Evolutionary conservation across 1,139 yeast genomes (phyloP).

Genomic region (Meyerozyma sp.): DNA sequence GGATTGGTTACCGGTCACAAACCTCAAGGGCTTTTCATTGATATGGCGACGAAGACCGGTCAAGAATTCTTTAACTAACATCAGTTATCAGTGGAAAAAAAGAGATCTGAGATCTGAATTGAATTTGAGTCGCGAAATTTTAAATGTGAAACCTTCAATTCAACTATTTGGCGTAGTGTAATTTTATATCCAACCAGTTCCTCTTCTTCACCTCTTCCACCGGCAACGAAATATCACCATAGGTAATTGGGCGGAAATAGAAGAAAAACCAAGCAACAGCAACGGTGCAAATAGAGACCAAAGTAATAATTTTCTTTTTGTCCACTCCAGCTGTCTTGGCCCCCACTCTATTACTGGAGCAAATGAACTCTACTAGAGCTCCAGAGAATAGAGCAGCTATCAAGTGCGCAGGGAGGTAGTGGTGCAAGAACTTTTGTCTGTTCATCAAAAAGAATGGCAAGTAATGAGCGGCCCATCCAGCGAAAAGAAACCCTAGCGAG

Average conservation of each 20-base stretch:
- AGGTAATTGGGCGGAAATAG: slow-evolving; percentile 79
- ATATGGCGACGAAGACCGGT: not conserved
- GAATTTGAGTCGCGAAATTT: not conserved
- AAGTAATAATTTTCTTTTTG: slow-evolving; percentile 22
- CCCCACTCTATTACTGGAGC: slow-evolving; percentile 51
- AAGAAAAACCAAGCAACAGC: slow-evolving; percentile 60
- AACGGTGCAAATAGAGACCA: slow-evolving; percentile 36
- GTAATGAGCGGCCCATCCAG: slow-evolving; percentile 87
- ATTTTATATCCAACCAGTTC: slow-evolving; percentile 75
- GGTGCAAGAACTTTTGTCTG: slow-evolving; percentile 92
- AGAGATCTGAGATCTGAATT: not conserved
- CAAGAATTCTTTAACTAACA: not conserved
- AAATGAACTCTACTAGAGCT: slow-evolving; percentile 71
- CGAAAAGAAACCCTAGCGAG: slow-evolving; percentile 76
- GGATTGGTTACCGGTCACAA: slow-evolving; percentile 84
- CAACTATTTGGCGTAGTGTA: slow-evolving; percentile 72
- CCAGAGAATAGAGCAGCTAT: slow-evolving; percentile 83
- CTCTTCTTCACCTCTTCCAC: slow-evolving; percentile 65
- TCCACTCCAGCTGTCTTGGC: slow-evolving; percentile 18
- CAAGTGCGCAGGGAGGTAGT: slow-evolving; percentile 93
- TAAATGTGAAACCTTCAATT: too few relatives aligned
- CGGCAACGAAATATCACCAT: slow-evolving; percentile 66
- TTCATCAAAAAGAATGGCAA: slow-evolving; percentile 89
- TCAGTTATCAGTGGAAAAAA: not conserved
- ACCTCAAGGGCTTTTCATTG: slow-evolving; percentile 12